These are phyloP conservation scores for Pythium sp. DNA, from an alignment of 352 stramenopile species.

Conservation along the genomic window DNA sequence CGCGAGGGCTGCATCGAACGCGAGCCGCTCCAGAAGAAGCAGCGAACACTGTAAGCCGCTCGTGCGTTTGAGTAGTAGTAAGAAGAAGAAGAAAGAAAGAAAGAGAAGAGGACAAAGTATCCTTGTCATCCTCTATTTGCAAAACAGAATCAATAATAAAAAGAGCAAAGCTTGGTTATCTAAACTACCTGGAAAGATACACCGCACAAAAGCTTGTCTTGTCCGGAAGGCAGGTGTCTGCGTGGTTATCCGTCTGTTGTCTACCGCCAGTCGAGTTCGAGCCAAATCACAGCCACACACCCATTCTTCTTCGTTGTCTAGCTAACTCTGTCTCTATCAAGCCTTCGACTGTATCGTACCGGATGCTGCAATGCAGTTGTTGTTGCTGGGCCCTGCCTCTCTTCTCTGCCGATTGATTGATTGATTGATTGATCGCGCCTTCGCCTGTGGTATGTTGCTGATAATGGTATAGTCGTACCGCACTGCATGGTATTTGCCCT, in stretches of 20 bases:
- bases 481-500: background rate
- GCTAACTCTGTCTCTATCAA: background rate
- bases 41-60: slow-evolving; percentile 39
- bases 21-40: slow-evolving; percentile 56
- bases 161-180: slow-evolving; percentile 8
- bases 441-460: background rate
- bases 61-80: background rate
- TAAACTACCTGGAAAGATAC: slow-evolving; percentile 1
- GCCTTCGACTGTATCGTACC: background rate
- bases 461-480: background rate
- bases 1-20: slow-evolving; percentile 68
- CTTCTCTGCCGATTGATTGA: background rate
- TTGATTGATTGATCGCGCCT: background rate
- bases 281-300: background rate
- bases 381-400: background rate
- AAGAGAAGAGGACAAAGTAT: background rate
- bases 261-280: background rate
- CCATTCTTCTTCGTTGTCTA: slow-evolving; percentile 2
- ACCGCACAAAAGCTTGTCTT: background rate
- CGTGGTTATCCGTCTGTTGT: background rate
- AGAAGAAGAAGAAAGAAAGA: background rate
- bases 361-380: background rate
- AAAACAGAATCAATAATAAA: slow-evolving; percentile 9
- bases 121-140: slow-evolving; percentile 7
- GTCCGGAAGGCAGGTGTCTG: background rate